Conservation (phyloP, 2,329 filamentous ascomycete species). For the Sporothrix mexicana region DNA sequence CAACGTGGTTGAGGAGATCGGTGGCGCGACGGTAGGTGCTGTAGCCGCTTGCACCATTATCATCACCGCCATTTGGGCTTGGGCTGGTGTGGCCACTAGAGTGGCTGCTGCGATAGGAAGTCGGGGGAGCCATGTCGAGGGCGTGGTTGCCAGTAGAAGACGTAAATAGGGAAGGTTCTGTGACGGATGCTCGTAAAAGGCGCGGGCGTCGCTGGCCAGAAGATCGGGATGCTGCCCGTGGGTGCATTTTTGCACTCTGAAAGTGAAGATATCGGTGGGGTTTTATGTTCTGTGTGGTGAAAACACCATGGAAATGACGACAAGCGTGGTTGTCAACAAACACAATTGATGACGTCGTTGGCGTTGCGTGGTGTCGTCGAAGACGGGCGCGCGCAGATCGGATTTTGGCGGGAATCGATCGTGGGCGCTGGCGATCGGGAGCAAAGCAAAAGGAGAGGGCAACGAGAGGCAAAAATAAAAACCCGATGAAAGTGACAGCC, state of each 20-base stretch:
- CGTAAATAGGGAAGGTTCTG: constrained; percentile 64
- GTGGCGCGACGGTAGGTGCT: constrained; percentile 53
- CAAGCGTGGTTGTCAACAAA: background rate
- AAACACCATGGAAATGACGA: constrained; percentile 7
- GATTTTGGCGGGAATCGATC: constrained; percentile 17
- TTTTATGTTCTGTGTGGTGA: background rate
- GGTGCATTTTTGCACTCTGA: constrained; percentile 31
- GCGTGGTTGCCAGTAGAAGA: constrained; percentile 57
- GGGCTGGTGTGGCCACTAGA: constrained; percentile 13
- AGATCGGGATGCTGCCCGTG: constrained; percentile 49
- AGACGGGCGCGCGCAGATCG: background rate
- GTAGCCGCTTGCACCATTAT: background rate
- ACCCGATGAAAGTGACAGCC: background rate
- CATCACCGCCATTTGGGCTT: background rate
- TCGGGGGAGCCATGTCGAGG: constrained; percentile 51
- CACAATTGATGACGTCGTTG: constrained; percentile 24
- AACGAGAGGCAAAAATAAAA: background rate
- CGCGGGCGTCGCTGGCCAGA: constrained; percentile 55
- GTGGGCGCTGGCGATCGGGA: constrained; percentile 11
- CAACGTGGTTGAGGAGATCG: constrained; percentile 61
- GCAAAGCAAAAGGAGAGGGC: background rate
- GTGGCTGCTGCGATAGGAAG: constrained; percentile 25
- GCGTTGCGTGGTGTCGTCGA: background rate
- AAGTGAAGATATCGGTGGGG: background rate
- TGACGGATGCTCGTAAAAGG: constrained; percentile 60